Evolutionary conservation across 2,329 filamentous ascomycete species (phyloP).

Genomic region (Ophiostoma sp.): DNA sequence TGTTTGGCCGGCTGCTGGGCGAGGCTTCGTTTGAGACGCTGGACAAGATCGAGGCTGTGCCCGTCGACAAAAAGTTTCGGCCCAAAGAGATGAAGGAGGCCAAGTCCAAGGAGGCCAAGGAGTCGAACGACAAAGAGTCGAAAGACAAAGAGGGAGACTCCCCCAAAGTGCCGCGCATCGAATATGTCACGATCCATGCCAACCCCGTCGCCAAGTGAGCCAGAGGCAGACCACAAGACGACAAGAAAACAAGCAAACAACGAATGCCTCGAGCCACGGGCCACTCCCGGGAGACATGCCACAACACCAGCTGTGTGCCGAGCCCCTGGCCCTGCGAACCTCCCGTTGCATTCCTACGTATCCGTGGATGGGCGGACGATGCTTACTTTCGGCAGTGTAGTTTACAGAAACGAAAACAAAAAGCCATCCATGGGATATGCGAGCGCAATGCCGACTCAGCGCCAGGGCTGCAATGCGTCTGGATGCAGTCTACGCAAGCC

Average conservation of each 20-base stretch:
- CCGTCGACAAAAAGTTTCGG: slow-evolving; percentile 72
- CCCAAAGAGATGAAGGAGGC: slow-evolving; percentile 51
- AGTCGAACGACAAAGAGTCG: neutral
- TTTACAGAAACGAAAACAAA: neutral
- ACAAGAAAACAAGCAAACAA: neutral
- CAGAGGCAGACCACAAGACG: neutral
- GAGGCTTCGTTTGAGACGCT: slow-evolving; percentile 61
- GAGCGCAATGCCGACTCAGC: neutral
- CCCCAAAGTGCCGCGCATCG: slow-evolving; percentile 16
- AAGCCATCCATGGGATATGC: neutral
- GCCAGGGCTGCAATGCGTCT: neutral
- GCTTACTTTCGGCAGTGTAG: no score
- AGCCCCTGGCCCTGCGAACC: neutral
- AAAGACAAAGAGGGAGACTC: neutral
- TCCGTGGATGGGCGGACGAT: neutral
- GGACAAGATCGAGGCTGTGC: slow-evolving; percentile 63
- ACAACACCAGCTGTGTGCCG: neutral
- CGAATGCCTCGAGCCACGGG: neutral
- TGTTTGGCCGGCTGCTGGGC: slow-evolving; percentile 70
- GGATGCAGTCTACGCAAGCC: neutral
- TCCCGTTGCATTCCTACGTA: neutral
- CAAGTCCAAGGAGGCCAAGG: neutral
- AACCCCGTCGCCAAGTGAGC: slow-evolving; percentile 24
- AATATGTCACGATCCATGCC: slow-evolving; percentile 22
- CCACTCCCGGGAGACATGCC: neutral